Evolutionary conservation across 768 basidiomycete species (phyloP), one percentile per base, ranked within the genome.

Genomic region (Boletus pseudopeckii): DNA sequence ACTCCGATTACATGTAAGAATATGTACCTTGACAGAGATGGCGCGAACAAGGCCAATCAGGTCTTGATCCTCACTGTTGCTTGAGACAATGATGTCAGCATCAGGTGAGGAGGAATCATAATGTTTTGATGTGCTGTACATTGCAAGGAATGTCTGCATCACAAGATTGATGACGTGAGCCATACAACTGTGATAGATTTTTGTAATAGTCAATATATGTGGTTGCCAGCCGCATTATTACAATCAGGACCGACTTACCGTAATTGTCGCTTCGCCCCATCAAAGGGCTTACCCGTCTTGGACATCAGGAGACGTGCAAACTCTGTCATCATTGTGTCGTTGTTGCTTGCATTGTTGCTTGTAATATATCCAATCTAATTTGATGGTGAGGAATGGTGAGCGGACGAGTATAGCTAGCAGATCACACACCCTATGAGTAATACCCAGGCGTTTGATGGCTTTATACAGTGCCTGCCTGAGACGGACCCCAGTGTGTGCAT

Each of bases 381-480:
- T 28, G 28, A 28, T 28, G 2, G 28, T 28, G 28, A 28, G 28
- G n/a, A n/a, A n/a, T n/a, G n/a, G 24, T 26, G 5, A 26, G 28
- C 1, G 2, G 9, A 28, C 28, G 0, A 28, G 34, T 34, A 34
- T 34, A 34, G 11, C 39, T n/a, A n/a, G n/a, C n/a, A n/a, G n/a
- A n/a, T n/a, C 5, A 48, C 14, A 13, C 3, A 72, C 74, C 64
- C 68, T 71, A 47, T 68, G 58, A 30, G 49, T 52, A 48, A 74
- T 69, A 8, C 61, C 63, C 2, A 72, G 36, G 2, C 65, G 59
- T 3, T 61, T 47, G 8, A 62, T 43, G 17, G 75, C 64, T 58
- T 72, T 73, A 61, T 69, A 77, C 5, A 79, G 59, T 1, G 72
- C 74, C 34, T 56, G 47, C 14, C 52, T 7, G 0, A 56, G 55